These are phyloP conservation scores for Rhododendron kiyosumense DNA, from an alignment of 148 eudicot genomes.

Conservation along the genomic window DNA sequence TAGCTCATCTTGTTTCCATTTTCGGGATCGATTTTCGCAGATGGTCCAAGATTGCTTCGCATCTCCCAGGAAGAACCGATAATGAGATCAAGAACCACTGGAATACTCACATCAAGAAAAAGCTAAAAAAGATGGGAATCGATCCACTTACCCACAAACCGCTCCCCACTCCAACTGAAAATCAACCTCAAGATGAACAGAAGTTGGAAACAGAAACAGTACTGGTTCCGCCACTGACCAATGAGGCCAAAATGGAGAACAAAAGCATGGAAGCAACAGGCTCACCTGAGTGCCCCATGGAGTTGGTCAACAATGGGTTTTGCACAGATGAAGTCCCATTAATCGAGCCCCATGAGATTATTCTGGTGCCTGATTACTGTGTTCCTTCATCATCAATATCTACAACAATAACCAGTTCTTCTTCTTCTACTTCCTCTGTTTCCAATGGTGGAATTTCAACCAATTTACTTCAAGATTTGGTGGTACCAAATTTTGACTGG, in stretches of 20 bases:
- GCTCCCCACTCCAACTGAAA: constrained; percentile 20
- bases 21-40: constrained; percentile 10
- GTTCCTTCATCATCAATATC: constrained; percentile 15
- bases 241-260: background rate
- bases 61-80: constrained; percentile 58
- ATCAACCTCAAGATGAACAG: constrained; percentile 11
- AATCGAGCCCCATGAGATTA: constrained; percentile 42
- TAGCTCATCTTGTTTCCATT: background rate
- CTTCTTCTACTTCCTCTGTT: constrained; percentile 12
- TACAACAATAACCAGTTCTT: constrained; percentile 8
- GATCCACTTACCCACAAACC: constrained; percentile 59
- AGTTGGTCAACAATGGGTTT: constrained; percentile 26
- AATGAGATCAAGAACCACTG: constrained; percentile 61
- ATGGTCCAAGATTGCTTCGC: constrained; percentile 64
- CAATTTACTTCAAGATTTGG: constrained; percentile 22
- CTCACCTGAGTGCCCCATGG: constrained; percentile 3
- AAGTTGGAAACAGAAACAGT: constrained; percentile 5
- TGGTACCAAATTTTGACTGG: constrained; percentile 34
- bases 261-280: constrained; percentile 11
- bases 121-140: constrained; percentile 53
- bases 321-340: constrained; percentile 54
- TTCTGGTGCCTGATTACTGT: constrained; percentile 1
- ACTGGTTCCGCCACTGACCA: background rate
- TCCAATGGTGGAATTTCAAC: constrained; percentile 10
- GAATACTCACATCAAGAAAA: constrained; percentile 61